Base-by-base conservation (phyloP, 2,329 filamentous ascomycete species). In the Penicillium sclerotiorum region DNA sequence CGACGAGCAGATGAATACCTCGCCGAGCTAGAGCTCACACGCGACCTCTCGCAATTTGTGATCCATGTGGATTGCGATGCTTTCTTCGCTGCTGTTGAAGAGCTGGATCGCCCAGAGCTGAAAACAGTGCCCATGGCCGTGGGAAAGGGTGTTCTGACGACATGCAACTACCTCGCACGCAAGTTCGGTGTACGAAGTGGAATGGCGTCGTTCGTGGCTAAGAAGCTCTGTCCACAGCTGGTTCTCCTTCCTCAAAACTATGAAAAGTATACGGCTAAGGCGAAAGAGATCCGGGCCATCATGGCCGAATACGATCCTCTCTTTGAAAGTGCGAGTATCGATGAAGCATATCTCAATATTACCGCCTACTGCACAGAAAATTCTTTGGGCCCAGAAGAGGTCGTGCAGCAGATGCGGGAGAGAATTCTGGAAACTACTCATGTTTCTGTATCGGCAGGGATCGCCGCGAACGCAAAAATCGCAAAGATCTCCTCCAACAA, bases 11-110 rank as follows among this genome's bases (percentile, higher is more conserved):
- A 97, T 67, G 85, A 89, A 53, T 84, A 90, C 53, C 86, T 97
- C 45, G 79, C 85, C 1, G 85, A 93, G 61, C 80, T 96, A 17
- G 94, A 99, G 64, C 67, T 85, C 7, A 79, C 81, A 1, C 82
- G 94, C 39, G 92, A 97, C 64, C 76, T 99, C 28, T 87, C 86
- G 1, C 94, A 97, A 68, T 78, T 84, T 49, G 83, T 97, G 20
- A 87, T 97, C 1, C 94, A 99, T 67, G 82, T 97, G 40, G 94
- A 99, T 69, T 97, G 94, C 71, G 94, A 99, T 75, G 94, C 94
- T 13, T 99, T 99, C 71, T 99, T 94, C 65, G 94, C 94, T 1
- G 90, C 94, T 0, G 94, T 97, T 1, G 94, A 97, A 69, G 89
- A 86, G 59, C 80, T 92, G 3, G 87, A 90, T 62, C 81, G 87